These are phyloP conservation scores for Kwoniella sp. DNA, from an alignment of 768 basidiomycete species.

Conservation along the genomic window DNA sequence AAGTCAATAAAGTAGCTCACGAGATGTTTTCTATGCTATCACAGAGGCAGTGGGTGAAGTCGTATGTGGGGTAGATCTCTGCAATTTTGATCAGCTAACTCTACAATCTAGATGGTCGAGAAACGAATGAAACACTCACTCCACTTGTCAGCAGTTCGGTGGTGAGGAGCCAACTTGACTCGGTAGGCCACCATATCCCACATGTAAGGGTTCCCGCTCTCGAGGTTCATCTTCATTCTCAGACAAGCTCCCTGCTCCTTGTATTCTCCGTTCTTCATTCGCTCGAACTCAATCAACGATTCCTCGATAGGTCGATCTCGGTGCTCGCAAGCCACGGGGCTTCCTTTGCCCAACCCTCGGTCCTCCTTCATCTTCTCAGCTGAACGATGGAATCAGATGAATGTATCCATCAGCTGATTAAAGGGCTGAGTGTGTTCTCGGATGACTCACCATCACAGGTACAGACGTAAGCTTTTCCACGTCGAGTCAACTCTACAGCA, in stretches of 20 bases:
- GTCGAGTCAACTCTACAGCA: slow-evolving; percentile 81
- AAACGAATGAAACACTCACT: slow-evolving; percentile 56
- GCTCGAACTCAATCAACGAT: slow-evolving; percentile 82
- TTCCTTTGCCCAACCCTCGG: slow-evolving; percentile 77
- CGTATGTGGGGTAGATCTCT: slow-evolving; percentile 93
- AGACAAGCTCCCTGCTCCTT: slow-evolving; percentile 87
- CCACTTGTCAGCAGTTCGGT: slow-evolving; percentile 91
- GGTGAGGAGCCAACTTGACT: slow-evolving; percentile 85
- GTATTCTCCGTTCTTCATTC: slow-evolving; percentile 89
- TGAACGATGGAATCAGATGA: slow-evolving; percentile 58
- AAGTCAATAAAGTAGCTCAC: slow-evolving; percentile 62
- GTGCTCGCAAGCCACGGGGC: slow-evolving; percentile 82
- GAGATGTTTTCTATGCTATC: slow-evolving; percentile 99
- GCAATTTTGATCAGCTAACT: slow-evolving; percentile 6
- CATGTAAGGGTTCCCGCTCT: slow-evolving; percentile 95
- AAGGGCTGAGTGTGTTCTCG: too few species aligned
- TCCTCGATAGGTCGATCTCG: slow-evolving; percentile 82
- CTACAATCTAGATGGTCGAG: neutral
- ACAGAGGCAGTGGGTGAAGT: slow-evolving; percentile 96
- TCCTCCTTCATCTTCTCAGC: slow-evolving; percentile 90
- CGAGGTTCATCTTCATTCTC: slow-evolving; percentile 95
- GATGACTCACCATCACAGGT: slow-evolving; percentile 92
- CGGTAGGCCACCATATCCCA: slow-evolving; percentile 98
- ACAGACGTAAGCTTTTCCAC: slow-evolving; percentile 92
- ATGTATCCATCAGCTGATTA: neutral